Base-by-base conservation (phyloP, 768 basidiomycete species). In the Trametes gibbosa region DNA sequence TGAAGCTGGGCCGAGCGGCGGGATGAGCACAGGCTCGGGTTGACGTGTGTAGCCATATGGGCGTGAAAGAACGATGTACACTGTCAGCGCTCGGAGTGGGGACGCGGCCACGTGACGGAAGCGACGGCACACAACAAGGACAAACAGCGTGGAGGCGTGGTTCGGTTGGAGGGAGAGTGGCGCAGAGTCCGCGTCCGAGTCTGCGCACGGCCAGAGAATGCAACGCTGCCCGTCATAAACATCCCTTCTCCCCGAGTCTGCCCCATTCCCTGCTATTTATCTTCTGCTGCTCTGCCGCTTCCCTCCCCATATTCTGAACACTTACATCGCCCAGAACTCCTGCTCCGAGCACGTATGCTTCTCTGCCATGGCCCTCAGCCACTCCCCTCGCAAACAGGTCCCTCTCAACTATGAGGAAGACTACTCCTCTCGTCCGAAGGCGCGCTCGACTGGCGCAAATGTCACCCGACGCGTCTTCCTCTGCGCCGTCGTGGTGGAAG, bases 401-500 rank as follows among this genome's bases (percentile, higher is more conserved):
- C 88, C 90, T 39, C 77, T 92, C 32, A 81, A 88, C n/a, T 81
- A 75, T 66, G 89, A 87, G 43, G 84, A 89, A 61, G 85, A 84
- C 65, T 67, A 76, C 25, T 76, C 78, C 25, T 73, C 78, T 41
- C 77, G 79, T 45, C 75, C 65, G 50, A 61, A 56, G 46, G 62
- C 73, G 29, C 74, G 71, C 34, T 73, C 81, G 41, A 72, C 73
- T 17, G 69, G 66, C 10, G 68, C 74, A 32, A 71, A 75, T 50
- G 65, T 84, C 62, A 95, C 89, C 6, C 87, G 81, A 70, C 88
- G 94, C 69, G 90, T 87, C 24, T 96, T 95, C 72, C 89, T 89
- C 69, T 92, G 90, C 68, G 91, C 90, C 43, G 90, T 96, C 19
- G 90, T 96, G 14, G 87, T 96, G 29, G 93, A 97, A 74, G 86